Conservation (phyloP, 306 rosid species). For the Inga oerstediana region DNA sequence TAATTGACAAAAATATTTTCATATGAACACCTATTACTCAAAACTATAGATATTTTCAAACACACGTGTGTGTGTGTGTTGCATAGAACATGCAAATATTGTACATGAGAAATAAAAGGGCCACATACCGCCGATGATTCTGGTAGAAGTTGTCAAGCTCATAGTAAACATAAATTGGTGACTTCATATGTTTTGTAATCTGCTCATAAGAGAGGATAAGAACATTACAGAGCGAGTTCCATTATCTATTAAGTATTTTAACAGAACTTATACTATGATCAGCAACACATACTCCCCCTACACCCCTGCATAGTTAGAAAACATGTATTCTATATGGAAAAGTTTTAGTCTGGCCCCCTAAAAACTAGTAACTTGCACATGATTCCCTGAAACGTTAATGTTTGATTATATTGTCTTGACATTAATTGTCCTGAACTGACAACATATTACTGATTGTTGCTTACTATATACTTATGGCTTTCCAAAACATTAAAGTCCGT, state of each 20-base stretch:
- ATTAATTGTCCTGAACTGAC: neutral
- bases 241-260: conserved; percentile 13
- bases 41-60: neutral
- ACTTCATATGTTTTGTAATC: conserved; percentile 75
- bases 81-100: conserved; percentile 1
- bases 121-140: conserved; percentile 83
- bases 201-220: conserved; percentile 40
- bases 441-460: neutral
- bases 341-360: neutral
- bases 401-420: neutral
- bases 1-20: conserved; percentile 2
- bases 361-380: neutral
- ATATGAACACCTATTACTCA: neutral
- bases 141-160: conserved; percentile 96
- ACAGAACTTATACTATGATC: neutral
- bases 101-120: conserved; percentile 19
- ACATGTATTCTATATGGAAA: neutral
- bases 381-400: neutral
- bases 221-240: conserved; percentile 25
- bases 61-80: neutral
- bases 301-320: neutral
- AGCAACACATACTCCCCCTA: neutral
- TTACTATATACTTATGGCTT: neutral
- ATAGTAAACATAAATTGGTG: conserved; percentile 82
- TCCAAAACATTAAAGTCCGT: neutral